Conservation (phyloP, 2,329 filamentous ascomycete genomes). For the Nemania serpens region DNA sequence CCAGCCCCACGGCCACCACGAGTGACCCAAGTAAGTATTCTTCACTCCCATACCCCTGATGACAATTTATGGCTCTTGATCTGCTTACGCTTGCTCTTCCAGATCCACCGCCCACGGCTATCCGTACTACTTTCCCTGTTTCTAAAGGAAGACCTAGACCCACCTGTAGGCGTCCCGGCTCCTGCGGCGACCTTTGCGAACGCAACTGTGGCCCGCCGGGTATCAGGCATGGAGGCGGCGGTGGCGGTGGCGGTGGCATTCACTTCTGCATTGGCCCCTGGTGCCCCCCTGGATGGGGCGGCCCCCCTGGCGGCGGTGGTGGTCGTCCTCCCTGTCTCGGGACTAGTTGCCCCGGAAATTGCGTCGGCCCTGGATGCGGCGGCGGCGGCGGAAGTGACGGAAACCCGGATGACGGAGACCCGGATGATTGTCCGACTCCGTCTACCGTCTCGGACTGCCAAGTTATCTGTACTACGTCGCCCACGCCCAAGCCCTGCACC, state of each 20-base stretch:
- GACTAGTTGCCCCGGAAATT: neutral
- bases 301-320: neutral
- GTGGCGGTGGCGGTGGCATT: constrained; percentile 1
- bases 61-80: neutral
- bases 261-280: neutral
- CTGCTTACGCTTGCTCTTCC: constrained; percentile 2
- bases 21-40: neutral
- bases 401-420: neutral
- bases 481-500: constrained; percentile 3
- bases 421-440: constrained; percentile 1
- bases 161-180: neutral
- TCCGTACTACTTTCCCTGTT: constrained; percentile 1
- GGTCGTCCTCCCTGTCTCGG: neutral
- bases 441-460: constrained; percentile 9
- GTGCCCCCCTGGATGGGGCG: neutral
- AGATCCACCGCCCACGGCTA: neutral
- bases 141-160: neutral
- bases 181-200: neutral
- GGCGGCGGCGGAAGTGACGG: constrained; percentile 1
- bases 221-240: neutral
- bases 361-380: neutral
- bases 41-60: constrained; percentile 1
- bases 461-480: constrained; percentile 7
- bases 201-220: constrained; percentile 7
- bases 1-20: neutral